These are phyloP conservation scores for Aspergillus thermomutatus DNA, from an alignment of 2,329 filamentous ascomycete genomes.

Conservation along the genomic window DNA sequence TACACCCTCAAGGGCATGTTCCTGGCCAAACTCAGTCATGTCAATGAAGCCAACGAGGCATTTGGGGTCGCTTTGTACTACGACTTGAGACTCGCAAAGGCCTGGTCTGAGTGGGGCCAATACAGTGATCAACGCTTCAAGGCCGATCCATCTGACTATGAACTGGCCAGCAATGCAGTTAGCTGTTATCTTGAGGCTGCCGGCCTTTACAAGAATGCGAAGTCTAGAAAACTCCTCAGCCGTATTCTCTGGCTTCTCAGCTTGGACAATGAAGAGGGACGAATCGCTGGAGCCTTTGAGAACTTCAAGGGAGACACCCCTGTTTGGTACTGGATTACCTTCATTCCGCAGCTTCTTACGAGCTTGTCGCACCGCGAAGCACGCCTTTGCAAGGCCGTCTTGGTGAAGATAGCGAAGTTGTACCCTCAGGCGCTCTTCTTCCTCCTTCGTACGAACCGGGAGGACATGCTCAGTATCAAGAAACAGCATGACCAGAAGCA, in stretches of 20 bases:
- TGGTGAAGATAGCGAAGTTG: constrained; percentile 90
- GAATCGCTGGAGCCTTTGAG: constrained; percentile 81
- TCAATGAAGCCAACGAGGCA: constrained; percentile 86
- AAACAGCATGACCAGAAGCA: constrained; percentile 71
- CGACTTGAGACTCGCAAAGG: constrained; percentile 91
- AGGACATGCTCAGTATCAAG: constrained; percentile 91
- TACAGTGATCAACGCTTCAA: constrained; percentile 98
- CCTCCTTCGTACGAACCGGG: constrained; percentile 84
- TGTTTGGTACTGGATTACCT: constrained; percentile 99
- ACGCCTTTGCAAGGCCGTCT: constrained; percentile 75
- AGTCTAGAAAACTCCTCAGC: constrained; percentile 88
- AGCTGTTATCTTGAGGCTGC: constrained; percentile 96
- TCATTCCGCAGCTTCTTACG: constrained; percentile 92
- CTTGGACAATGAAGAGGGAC: constrained; percentile 82
- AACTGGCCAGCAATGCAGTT: constrained; percentile 82
- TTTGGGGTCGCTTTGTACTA: constrained; percentile 96
- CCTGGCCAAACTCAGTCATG: constrained; percentile 85
- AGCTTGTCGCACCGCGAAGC: constrained; percentile 91
- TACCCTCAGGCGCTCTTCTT: constrained; percentile 97
- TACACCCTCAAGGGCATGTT: constrained; percentile 99
- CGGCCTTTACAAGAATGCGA: constrained; percentile 94
- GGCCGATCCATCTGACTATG: constrained; percentile 76
- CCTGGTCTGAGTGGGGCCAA: constrained; percentile 98
- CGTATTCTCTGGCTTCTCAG: constrained; percentile 94
- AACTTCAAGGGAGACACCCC: constrained; percentile 97